Base-by-base conservation (phyloP, 148 eudicot genomes). In the Camellia japonica region DNA sequence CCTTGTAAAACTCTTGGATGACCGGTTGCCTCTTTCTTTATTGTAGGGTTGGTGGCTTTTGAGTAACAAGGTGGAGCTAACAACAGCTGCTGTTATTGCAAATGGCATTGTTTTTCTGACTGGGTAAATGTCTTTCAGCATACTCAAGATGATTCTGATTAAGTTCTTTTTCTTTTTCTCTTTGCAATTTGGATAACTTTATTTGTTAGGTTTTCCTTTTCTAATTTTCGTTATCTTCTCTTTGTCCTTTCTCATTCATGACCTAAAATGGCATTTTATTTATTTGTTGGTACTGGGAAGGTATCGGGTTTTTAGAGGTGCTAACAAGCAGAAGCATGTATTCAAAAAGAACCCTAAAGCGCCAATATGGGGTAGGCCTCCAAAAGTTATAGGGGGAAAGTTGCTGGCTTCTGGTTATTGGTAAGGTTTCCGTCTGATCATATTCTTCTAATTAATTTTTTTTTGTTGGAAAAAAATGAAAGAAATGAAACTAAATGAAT, bases 321-420 rank as follows among this genome's bases (percentile, higher is more conserved):
- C 99, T 73, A 95, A 95, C 89, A 93, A 84, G 90, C 97, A 95
- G 81, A 95, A 95, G 80, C 99, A 93, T 81, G 85, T 71, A 18
- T 95, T 95, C 66, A 95, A 95, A 83, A 95, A 95, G 91, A 86
- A 92, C 79, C 93, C 99, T 51, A 92, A 92, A 86, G 93, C 91
- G 12, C 91, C 84, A 76, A 95, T 95, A 71, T 95, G 98, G 99
- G 99, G 99, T 74, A 87, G 85, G 80, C 90, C 95, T 77, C 99
- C 99, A 4, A 92, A 91, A 85, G 98, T 95, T 82, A 87, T 95
- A 79, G 99, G 98, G 42, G 99, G 98, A 61, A 95, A 95, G 86
- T 79, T 95, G 85, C 98, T 95, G 86, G 99, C 93, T 86, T 93
- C 98, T 84, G 99, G 99, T 74, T 95, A 95, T 79, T 95, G 99